Evolutionary conservation across 1,139 yeast species (phyloP).

Genomic region (Candida dubliniensis): DNA sequence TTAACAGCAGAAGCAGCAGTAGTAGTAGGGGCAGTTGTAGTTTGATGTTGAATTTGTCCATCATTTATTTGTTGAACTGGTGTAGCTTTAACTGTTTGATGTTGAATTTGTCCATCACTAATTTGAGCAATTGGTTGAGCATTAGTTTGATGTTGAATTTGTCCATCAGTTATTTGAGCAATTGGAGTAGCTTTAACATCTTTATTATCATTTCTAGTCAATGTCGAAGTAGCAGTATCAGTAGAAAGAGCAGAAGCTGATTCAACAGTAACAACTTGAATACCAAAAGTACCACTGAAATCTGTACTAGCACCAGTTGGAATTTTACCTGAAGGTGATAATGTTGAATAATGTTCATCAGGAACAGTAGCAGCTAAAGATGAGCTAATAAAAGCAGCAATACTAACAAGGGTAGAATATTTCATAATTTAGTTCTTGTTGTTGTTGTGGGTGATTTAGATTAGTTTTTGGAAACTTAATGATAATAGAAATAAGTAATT

Average conservation of each 20-base stretch:
- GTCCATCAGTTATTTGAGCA: conserved; percentile 36
- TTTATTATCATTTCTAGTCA: conserved; percentile 25
- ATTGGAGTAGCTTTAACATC: conserved; percentile 27
- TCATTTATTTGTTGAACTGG: conserved; percentile 39
- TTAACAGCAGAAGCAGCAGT: conserved; percentile 24
- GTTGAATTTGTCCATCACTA: conserved; percentile 48
- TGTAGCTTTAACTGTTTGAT: conserved; percentile 24
- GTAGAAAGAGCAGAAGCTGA: conserved; percentile 18
- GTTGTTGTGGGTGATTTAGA: background rate
- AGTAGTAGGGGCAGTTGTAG: conserved; percentile 27
- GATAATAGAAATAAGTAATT: background rate
- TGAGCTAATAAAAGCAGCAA: conserved; percentile 28
- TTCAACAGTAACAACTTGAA: conserved; percentile 57
- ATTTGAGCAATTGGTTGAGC: conserved; percentile 37
- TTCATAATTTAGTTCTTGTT: conserved; percentile 24
- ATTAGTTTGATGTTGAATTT: conserved; percentile 30
- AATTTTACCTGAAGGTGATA: conserved; percentile 62
- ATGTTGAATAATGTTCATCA: conserved; percentile 70
- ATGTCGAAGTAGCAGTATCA: conserved; percentile 22
- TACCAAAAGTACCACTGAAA: conserved; percentile 64
- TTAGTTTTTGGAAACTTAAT: too few relatives aligned
- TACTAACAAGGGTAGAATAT: conserved; percentile 21
- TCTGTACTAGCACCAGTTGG: conserved; percentile 59
- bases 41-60: conserved; percentile 41
- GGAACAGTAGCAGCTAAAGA: conserved; percentile 63